Evolutionary conservation across 2,329 filamentous ascomycete genomes (phyloP).

Genomic region (Beauveria brongniartii): DNA sequence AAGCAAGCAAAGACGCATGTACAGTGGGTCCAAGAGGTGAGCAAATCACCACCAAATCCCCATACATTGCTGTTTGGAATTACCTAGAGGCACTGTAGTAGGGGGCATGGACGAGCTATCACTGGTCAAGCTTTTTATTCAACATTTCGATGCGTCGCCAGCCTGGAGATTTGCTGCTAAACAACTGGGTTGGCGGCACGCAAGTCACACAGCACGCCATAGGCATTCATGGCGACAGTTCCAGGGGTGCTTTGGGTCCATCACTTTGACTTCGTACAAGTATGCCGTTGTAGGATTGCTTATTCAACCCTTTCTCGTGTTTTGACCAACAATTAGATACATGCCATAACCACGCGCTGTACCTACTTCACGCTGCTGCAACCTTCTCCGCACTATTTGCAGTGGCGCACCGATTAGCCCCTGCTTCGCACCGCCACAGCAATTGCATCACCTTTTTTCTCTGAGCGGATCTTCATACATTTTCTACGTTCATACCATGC

Average conservation of each 20-base stretch:
- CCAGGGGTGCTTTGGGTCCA: slow-evolving; percentile 78
- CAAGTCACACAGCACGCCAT: slow-evolving; percentile 75
- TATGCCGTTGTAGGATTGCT: too few species aligned
- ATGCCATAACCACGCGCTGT: neutral
- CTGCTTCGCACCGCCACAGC: too few species aligned
- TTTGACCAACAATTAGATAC: neutral
- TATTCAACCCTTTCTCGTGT: neutral
- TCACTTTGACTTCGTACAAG: neutral
- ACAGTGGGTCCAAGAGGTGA: neutral
- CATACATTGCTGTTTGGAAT: neutral
- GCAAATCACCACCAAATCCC: too few species aligned
- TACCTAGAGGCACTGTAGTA: too few species aligned
- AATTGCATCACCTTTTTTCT: too few species aligned
- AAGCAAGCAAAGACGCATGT: neutral
- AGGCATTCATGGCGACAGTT: slow-evolving; percentile 67
- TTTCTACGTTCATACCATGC: too few species aligned
- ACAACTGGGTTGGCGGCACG: slow-evolving; percentile 50
- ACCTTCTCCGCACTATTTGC: too few species aligned
- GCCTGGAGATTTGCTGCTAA: slow-evolving; percentile 41
- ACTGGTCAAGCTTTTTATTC: too few species aligned
- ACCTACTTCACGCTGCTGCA: neutral
- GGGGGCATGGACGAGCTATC: too few species aligned
- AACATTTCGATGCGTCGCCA: too few species aligned
- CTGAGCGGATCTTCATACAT: too few species aligned
- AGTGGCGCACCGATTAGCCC: too few species aligned